Percentiles rank a stretch among this genome's conserved stretches.
phyloP scores from a whole-genome alignment of 768 basidiomycete species.

The Zangia roseola region DNA sequence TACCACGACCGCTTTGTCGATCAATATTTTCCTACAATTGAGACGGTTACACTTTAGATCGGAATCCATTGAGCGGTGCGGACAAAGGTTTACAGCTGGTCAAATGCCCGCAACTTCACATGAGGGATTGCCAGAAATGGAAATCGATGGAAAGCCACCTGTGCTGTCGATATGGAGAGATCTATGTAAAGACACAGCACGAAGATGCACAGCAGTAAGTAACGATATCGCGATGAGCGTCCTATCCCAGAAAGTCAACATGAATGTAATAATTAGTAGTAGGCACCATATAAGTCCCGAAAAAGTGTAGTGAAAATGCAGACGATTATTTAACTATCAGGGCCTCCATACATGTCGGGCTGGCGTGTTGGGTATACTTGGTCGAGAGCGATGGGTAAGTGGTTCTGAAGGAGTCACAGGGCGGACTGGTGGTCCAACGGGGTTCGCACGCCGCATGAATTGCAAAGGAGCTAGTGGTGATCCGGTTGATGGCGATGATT shows the following conservation, averaged over 20 bases:
- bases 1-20: conserved; percentile 85
- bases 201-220: conserved; percentile 20
- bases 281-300: conserved; percentile 19
- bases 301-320: conserved; percentile 16
- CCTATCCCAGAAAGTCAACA: conserved; percentile 28
- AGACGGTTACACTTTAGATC: conserved; percentile 80
- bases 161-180: background rate
- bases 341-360: conserved; percentile 67
- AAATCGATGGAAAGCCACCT: background rate
- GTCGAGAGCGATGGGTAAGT: conserved; percentile 42
- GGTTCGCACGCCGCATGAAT: conserved; percentile 79
- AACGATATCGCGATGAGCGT: conserved; percentile 23
- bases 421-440: conserved; percentile 49
- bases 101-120: too few relatives aligned
- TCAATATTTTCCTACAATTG: conserved; percentile 63
- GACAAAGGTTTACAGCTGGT: too few relatives aligned
- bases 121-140: conserved; percentile 14
- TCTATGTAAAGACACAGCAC: conserved; percentile 26
- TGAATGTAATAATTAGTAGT: conserved; percentile 29
- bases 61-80: conserved; percentile 53
- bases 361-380: conserved; percentile 43
- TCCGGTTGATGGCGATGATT: conserved; percentile 58
- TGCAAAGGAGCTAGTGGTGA: conserved; percentile 81
- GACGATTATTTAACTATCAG: conserved; percentile 34
- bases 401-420: conserved; percentile 69